phyloP scores from a whole-genome alignment of 2,329 filamentous ascomycete species.

The Alternaria ethzedia region DNA sequence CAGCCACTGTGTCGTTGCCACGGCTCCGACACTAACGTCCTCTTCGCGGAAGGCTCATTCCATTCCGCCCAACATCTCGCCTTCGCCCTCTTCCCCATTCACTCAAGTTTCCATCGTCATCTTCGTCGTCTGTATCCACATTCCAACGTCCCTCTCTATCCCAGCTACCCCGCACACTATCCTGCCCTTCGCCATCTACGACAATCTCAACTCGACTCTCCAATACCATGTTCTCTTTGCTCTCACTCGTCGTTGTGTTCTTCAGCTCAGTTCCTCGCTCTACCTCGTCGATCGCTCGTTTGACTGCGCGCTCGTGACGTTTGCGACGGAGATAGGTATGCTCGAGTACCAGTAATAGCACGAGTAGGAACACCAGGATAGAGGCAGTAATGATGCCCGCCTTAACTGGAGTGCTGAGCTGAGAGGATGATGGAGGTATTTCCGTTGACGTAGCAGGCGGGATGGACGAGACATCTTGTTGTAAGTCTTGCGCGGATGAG shows the following conservation, averaged over 20 bases:
- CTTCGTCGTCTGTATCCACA: background rate
- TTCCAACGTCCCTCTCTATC: conserved; percentile 4
- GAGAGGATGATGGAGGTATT: background rate
- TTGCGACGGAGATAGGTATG: conserved; percentile 23
- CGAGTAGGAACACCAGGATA: conserved; percentile 7
- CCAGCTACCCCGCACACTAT: conserved; percentile 8
- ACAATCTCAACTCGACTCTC: conserved; percentile 35
- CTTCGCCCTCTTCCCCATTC: conserved; percentile 22
- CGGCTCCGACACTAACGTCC: background rate
- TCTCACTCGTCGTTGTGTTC: conserved; percentile 2
- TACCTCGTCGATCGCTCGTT: conserved; percentile 27
- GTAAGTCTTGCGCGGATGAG: background rate
- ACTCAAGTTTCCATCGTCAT: conserved; percentile 12
- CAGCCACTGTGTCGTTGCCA: background rate
- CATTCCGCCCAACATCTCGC: conserved; percentile 10
- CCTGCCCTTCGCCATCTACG: conserved; percentile 18
- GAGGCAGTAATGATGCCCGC: conserved; percentile 12
- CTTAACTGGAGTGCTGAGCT: conserved; percentile 9
- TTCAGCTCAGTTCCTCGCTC: conserved; percentile 17
- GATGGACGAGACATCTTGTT: background rate
- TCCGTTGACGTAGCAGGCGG: background rate
- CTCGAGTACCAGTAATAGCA: conserved; percentile 16
- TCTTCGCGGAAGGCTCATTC: conserved; percentile 22
- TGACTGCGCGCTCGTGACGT: conserved; percentile 22
- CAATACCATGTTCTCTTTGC: conserved; percentile 32